These are phyloP conservation scores for Dactylonectria macrodidyma DNA, from an alignment of 2,329 filamentous ascomycete genomes.

Conservation along the genomic window DNA sequence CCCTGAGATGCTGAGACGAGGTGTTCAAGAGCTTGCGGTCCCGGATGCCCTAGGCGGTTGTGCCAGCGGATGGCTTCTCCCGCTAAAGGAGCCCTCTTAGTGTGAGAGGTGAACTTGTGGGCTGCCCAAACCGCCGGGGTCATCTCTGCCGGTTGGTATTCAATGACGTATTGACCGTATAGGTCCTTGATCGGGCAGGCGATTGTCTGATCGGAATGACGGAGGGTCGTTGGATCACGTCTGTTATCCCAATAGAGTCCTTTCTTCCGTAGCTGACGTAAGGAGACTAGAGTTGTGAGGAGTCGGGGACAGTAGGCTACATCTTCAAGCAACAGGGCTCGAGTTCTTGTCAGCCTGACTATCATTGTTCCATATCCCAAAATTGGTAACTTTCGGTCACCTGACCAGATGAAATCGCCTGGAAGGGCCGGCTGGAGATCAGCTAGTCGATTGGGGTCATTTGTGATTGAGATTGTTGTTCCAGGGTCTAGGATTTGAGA, in stretches of 20 bases:
- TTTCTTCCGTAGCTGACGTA: conserved; percentile 6
- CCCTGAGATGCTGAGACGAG: conserved; percentile 6
- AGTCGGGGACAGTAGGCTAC: conserved; percentile 6
- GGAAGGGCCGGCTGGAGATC: neutral
- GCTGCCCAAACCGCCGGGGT: neutral
- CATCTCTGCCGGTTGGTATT: neutral
- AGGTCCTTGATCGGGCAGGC: neutral
- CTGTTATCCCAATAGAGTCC: neutral
- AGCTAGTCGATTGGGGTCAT: conserved; percentile 1
- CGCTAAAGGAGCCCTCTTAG: conserved; percentile 1
- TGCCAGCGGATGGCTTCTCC: conserved; percentile 10
- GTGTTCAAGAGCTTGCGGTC: conserved; percentile 8
- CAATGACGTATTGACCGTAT: conserved; percentile 1
- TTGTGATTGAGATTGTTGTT: conserved; percentile 7
- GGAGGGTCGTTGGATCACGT: neutral
- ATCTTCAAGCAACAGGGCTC: neutral
- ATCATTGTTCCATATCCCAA: neutral
- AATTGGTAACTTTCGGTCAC: neutral
- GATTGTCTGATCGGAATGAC: neutral
- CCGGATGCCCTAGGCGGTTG: conserved; percentile 6
- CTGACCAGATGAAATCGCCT: conserved; percentile 1
- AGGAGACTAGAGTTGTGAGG: neutral
- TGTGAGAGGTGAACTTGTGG: conserved; percentile 1
- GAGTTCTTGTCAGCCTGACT: conserved; percentile 3
- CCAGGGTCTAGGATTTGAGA: conserved; percentile 2